Conservation (phyloP, 306 rosid species). For the Rosa persica region DNA sequence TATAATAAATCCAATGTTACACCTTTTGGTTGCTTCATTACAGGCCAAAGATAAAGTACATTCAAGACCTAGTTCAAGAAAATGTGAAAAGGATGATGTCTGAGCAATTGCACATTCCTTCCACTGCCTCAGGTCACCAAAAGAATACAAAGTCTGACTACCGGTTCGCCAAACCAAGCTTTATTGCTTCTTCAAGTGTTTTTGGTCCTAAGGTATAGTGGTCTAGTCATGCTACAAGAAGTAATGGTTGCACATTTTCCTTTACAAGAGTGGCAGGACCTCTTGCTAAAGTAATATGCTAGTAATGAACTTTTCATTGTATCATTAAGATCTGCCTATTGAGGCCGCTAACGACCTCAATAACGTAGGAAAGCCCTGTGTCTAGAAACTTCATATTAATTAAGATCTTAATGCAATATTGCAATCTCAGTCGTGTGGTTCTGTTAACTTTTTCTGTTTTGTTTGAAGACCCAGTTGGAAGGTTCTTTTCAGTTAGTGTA, state of each 20-base stretch:
- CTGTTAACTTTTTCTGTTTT: background rate
- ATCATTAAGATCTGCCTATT: background rate
- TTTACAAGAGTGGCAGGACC: background rate
- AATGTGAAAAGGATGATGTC: constrained; percentile 64
- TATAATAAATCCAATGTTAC: background rate
- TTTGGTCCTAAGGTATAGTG: constrained; percentile 77
- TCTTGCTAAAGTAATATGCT: background rate
- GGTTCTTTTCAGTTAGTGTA: background rate
- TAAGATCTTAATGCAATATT: constrained; percentile 4
- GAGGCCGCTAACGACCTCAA: background rate
- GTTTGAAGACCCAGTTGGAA: background rate
- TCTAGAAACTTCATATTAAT: background rate
- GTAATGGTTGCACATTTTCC: background rate
- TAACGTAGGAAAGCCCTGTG: background rate
- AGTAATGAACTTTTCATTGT: background rate
- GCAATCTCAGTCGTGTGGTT: background rate
- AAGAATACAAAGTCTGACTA: constrained; percentile 32
- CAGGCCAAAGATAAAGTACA: constrained; percentile 79
- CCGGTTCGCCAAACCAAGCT: constrained; percentile 53
- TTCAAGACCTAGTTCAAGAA: constrained; percentile 59
- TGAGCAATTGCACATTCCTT: constrained; percentile 56
- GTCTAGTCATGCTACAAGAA: background rate
- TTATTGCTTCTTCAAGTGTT: constrained; percentile 76
- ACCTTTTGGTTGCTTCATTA: constrained; percentile 17
- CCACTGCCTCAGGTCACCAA: constrained; percentile 43